Percentiles rank a stretch among this genome's conserved stretches.
phyloP scores from a whole-genome alignment of 768 basidiomycete genomes.

The Xerocomus brunneocitrinus region DNA sequence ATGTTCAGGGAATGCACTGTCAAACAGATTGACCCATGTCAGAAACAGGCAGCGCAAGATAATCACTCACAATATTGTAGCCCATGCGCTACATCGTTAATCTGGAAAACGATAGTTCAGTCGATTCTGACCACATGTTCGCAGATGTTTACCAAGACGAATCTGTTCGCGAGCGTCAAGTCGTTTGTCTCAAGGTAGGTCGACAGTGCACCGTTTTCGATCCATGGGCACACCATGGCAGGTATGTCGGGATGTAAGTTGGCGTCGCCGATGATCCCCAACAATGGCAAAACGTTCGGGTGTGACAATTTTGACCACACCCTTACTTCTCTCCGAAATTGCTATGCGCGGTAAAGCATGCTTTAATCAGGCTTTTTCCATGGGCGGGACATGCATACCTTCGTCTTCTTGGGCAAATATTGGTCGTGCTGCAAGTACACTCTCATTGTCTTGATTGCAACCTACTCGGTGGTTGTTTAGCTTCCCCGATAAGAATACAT shows the following conservation, averaged over 20 bases:
- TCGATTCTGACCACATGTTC: background rate
- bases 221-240: constrained; percentile 2
- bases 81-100: background rate
- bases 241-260: background rate
- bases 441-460: background rate
- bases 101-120: background rate
- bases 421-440: background rate
- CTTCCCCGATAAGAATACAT: background rate
- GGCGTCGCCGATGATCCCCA: background rate
- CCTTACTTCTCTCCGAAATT: background rate
- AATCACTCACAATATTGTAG: background rate
- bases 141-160: background rate
- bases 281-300: background rate
- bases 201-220: background rate
- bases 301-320: background rate
- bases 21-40: background rate
- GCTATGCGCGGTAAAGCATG: background rate
- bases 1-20: background rate
- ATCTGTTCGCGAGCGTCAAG: background rate
- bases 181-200: background rate
- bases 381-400: background rate
- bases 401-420: background rate
- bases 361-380: background rate
- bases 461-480: background rate
- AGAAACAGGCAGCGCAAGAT: background rate